Evolutionary conservation across 2,329 filamentous ascomycete genomes (phyloP), one percentile per base, ranked within the genome.

Genomic region (Neonectria coccinea): DNA sequence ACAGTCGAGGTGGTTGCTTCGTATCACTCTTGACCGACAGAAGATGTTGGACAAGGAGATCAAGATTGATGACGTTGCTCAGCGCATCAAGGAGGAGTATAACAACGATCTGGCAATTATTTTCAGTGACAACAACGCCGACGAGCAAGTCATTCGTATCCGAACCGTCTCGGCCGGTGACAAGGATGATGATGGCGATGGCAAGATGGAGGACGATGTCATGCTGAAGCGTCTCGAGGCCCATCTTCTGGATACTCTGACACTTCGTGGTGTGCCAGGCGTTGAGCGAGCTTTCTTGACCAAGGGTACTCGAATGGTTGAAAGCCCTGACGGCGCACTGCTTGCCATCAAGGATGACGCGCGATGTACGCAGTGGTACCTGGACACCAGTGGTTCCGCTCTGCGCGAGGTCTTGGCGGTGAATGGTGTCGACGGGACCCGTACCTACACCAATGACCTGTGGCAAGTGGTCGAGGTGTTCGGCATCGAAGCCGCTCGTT

Each of bases 101-200:
- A 86, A 89, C 20, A 89, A 86, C 67, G 94, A 97, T 79, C 83
- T 98, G 72, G 93, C 93, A 14, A 90, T 99, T 70, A 94, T 99
- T 65, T 97, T 97, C 85, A 97, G 94, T 80, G 96, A 99, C 79
- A 96, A 97, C 84, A 99, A 99, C 79, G 94, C 95, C 10, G 94
- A 97, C 69, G 90, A 97, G 77, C 94, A 97, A 78, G 91, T 98
- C 50, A 93, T 99, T 72, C 96, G 96, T 78, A 91, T 97, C 69
- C 92, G 96, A 69, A 91, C 94, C 73, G 89, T 97, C 66, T 83
- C 64, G 16, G 59, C 64, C 53, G 90, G 91, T 53, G 88, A 90
- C 50, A 91, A 93, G 76, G 91, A 91, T 41, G 92, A 95, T 10
- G 90, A 91, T 41, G 79, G 80, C 11, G 82, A 84, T 25, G 83